Evolutionary conservation across 2,329 filamentous ascomycete genomes (phyloP).

Genomic region (Ascochyta clinopodiicola): DNA sequence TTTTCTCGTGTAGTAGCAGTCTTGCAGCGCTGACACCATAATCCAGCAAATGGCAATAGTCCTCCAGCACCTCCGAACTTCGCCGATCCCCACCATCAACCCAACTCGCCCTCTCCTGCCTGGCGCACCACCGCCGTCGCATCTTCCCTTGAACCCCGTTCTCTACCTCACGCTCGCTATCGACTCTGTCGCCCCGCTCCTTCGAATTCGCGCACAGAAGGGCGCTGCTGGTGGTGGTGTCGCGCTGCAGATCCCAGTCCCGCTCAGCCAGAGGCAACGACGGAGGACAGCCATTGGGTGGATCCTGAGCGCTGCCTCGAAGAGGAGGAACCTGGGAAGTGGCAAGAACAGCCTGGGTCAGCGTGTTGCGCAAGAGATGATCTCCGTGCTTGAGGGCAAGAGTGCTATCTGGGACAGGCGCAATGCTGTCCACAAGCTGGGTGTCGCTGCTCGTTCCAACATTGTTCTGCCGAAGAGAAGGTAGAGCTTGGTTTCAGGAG

Average conservation of each 20-base stretch:
- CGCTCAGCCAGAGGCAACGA: constrained; percentile 76
- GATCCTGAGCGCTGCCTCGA: constrained; percentile 85
- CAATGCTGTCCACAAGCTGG: constrained; percentile 78
- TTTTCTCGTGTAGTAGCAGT: constrained; percentile 16
- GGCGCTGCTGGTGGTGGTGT: constrained; percentile 86
- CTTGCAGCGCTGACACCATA: constrained; percentile 5
- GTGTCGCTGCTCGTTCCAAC: constrained; percentile 80
- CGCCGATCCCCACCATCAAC: constrained; percentile 78
- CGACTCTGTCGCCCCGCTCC: constrained; percentile 88
- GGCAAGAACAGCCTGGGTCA: constrained; percentile 76
- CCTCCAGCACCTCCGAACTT: constrained; percentile 82
- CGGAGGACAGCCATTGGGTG: constrained; percentile 81
- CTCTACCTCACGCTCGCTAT: constrained; percentile 89
- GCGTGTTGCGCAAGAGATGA: constrained; percentile 82
- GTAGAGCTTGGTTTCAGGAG: constrained; percentile 19
- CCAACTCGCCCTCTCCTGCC: constrained; percentile 75
- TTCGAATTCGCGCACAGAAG: constrained; percentile 77
- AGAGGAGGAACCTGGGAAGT: constrained; percentile 75
- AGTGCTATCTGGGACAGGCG: constrained; percentile 86
- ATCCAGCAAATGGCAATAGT: constrained; percentile 81
- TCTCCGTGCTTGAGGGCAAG: constrained; percentile 85
- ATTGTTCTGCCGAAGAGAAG: constrained; percentile 49
- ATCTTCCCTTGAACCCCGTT: constrained; percentile 87
- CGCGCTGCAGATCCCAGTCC: constrained; percentile 81
- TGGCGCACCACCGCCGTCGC: constrained; percentile 74